Conservation (phyloP, 345 rosid genomes). For the Boechera stricta region DNA sequence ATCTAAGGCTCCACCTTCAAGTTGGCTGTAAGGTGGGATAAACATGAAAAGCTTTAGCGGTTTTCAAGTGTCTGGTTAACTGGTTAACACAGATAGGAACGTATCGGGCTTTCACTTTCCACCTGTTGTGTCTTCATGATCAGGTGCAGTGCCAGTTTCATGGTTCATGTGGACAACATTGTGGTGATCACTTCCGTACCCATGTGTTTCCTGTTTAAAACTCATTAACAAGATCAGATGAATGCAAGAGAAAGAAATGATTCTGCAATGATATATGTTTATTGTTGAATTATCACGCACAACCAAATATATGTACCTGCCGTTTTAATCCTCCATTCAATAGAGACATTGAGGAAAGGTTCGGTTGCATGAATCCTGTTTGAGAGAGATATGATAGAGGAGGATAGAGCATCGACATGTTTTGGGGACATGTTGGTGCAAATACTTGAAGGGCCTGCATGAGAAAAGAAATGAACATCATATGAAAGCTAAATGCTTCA, state of each 20-base stretch:
- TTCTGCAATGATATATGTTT: constrained; percentile 11
- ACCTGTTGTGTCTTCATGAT: constrained; percentile 16
- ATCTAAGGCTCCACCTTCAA: constrained; percentile 15
- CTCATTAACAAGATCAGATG: constrained; percentile 17
- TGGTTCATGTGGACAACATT: constrained; percentile 71
- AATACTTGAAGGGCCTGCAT: constrained; percentile 67
- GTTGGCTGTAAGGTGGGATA: constrained; percentile 15
- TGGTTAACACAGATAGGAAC: background rate
- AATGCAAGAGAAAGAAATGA: constrained; percentile 10
- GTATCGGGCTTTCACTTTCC: constrained; percentile 4
- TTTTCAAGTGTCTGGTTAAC: background rate
- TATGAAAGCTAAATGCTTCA: background rate
- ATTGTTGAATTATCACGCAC: background rate
- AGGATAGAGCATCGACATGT: constrained; percentile 66
- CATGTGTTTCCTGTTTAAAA: constrained; percentile 51
- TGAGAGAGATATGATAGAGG: constrained; percentile 48
- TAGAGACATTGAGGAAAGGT: constrained; percentile 53
- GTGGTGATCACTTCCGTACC: constrained; percentile 78
- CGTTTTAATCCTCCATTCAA: constrained; percentile 59
- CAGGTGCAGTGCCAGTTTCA: constrained; percentile 47
- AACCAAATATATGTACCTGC: constrained; percentile 58
- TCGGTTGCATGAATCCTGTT: constrained; percentile 53
- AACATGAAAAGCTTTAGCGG: background rate
- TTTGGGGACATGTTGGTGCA: constrained; percentile 55
- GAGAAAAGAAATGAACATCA: background rate